phyloP scores from a whole-genome alignment of 2,329 filamentous ascomycete species.

The Colletotrichum sp. region DNA sequence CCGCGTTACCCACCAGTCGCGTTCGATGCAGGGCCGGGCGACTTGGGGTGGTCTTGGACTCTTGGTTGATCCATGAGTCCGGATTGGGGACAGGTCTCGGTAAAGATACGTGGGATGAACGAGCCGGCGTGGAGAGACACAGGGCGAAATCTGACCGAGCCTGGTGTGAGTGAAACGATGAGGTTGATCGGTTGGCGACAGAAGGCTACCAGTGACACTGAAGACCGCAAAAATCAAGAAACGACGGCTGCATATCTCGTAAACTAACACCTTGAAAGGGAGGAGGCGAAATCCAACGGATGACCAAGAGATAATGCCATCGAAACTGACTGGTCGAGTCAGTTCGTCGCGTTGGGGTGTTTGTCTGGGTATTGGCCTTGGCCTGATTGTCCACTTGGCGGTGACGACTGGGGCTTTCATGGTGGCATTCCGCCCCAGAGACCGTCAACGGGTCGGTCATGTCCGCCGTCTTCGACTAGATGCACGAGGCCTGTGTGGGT shows the following conservation, averaged over 20 bases:
- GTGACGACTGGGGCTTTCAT: neutral
- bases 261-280: neutral
- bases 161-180: neutral
- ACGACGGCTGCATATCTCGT: neutral
- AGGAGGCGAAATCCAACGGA: neutral
- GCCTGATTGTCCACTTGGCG: constrained; percentile 7
- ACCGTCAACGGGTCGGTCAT: neutral
- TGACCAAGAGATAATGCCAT: constrained; percentile 2
- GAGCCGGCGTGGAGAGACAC: neutral
- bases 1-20: constrained; percentile 15
- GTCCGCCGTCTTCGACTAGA: neutral
- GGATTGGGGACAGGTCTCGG: neutral
- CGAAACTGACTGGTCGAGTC: constrained; percentile 12
- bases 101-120: neutral
- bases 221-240: neutral
- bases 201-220: fast-evolving
- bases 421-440: neutral
- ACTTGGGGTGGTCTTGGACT: neutral
- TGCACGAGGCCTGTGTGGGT: neutral
- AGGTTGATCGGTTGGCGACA: neutral
- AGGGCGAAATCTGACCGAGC: neutral
- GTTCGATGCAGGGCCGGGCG: neutral
- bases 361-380: constrained; percentile 18
- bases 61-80: constrained; percentile 6
- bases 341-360: neutral